phyloP scores from a whole-genome alignment of 352 stramenopile species.

The Globisporangium radiosum region DNA sequence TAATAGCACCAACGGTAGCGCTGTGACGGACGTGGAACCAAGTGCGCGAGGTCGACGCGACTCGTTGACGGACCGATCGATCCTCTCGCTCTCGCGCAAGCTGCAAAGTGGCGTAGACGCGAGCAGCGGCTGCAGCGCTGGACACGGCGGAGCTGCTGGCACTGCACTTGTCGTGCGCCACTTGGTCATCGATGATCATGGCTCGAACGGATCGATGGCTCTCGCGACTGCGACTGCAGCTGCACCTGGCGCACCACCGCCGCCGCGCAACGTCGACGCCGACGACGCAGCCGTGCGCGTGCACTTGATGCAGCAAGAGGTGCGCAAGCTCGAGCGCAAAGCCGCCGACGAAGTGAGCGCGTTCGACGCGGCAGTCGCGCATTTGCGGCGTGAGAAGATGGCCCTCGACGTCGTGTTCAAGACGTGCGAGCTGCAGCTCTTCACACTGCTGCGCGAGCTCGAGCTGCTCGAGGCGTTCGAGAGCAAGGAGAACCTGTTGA shows the following conservation, averaged over 20 bases:
- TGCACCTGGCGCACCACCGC: neutral
- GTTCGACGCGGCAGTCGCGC: slow-evolving; percentile 87
- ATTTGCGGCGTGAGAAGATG: slow-evolving; percentile 84
- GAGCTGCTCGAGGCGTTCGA: slow-evolving; percentile 89
- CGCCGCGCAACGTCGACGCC: slow-evolving; percentile 20
- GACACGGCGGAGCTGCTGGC: neutral
- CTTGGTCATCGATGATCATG: slow-evolving; percentile 6
- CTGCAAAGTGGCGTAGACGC: slow-evolving; percentile 12
- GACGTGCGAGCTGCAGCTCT: slow-evolving; percentile 80
- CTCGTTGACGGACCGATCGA: slow-evolving; percentile 21
- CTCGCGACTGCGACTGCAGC: neutral
- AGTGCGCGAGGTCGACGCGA: slow-evolving; percentile 1
- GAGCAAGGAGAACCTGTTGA: slow-evolving; percentile 84
- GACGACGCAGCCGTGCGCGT: slow-evolving; percentile 41
- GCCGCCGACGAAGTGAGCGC: slow-evolving; percentile 53
- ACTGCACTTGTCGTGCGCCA: slow-evolving; percentile 7
- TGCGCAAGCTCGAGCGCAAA: slow-evolving; percentile 54
- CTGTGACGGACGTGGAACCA: neutral
- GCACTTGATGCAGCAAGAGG: slow-evolving; percentile 65
- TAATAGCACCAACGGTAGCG: neutral
- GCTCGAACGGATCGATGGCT: neutral
- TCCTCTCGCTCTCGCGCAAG: slow-evolving; percentile 24
- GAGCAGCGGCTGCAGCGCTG: neutral
- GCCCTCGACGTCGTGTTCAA: slow-evolving; percentile 85
- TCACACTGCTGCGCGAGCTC: slow-evolving; percentile 84